Conservation (phyloP, 768 basidiomycete genomes). For the Cubamyces lactineus region DNA sequence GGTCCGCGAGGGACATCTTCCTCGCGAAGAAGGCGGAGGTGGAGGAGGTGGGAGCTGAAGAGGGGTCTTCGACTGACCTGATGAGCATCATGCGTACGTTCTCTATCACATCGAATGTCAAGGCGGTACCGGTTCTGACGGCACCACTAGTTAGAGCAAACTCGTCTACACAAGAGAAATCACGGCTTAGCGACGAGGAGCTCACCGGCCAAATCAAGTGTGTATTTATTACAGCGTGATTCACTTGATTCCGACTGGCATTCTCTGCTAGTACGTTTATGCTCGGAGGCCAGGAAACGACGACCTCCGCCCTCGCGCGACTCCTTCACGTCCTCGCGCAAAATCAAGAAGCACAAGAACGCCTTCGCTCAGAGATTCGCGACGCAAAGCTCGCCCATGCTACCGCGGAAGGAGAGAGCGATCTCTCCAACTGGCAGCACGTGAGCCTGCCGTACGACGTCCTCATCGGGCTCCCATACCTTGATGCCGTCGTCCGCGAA, state of each 20-base stretch:
- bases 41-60: slow-evolving; percentile 16
- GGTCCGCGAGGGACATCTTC: slow-evolving; percentile 33
- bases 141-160: slow-evolving; percentile 39
- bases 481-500: slow-evolving; percentile 49
- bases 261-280: slow-evolving; percentile 35
- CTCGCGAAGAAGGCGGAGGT: slow-evolving; percentile 34
- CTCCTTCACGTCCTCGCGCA: slow-evolving; percentile 39
- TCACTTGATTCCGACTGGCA: not conserved
- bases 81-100: slow-evolving; percentile 45
- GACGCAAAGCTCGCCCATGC: slow-evolving; percentile 33
- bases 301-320: slow-evolving; percentile 38
- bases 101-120: not conserved
- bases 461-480: slow-evolving; percentile 46
- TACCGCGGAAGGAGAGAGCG: not conserved
- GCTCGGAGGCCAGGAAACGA: slow-evolving; percentile 37
- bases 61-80: slow-evolving; percentile 37
- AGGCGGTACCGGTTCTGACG: not conserved
- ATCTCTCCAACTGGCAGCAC: slow-evolving; percentile 32
- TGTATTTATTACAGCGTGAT: slow-evolving; percentile 17
- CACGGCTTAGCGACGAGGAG: slow-evolving; percentile 40
- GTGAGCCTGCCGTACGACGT: slow-evolving; percentile 42
- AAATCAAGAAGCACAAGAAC: slow-evolving; percentile 35
- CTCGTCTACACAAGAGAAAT: slow-evolving; percentile 31
- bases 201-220: slow-evolving; percentile 45
- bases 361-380: slow-evolving; percentile 39